Conservation (phyloP, 257 asterid genomes). For the Anisodus tanguticus region DNA sequence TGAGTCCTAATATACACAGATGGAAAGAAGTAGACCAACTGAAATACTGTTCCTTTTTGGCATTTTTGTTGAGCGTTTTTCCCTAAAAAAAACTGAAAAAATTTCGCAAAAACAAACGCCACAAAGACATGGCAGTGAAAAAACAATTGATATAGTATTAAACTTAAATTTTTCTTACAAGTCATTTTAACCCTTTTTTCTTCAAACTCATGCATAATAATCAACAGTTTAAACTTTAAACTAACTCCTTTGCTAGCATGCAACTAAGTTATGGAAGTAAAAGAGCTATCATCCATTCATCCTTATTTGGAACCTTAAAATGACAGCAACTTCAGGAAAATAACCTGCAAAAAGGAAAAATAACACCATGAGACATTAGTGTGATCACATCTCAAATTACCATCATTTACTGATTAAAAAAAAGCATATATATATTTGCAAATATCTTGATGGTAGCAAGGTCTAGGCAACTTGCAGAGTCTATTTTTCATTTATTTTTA, state of each 20-base stretch:
- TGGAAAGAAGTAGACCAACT: not conserved
- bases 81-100: not conserved
- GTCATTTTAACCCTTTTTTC: not conserved
- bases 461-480: not conserved
- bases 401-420: not conserved
- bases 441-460: not conserved
- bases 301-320: not conserved
- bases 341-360: not conserved
- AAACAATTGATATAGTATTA: not conserved
- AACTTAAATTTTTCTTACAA: too few species aligned
- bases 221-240: not conserved
- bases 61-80: not conserved
- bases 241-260: not conserved
- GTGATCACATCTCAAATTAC: slow-evolving; percentile 5
- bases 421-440: not conserved
- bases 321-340: not conserved
- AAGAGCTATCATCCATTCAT: not conserved
- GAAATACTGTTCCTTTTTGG: not conserved
- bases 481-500: not conserved
- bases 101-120: too few species aligned
- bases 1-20: not conserved
- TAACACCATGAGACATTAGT: not conserved
- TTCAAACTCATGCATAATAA: not conserved
- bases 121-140: not conserved
- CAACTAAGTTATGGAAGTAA: slow-evolving; percentile 1